Percentiles rank a stretch among this genome's conserved stretches.
Evolutionary conservation across 164 flowering plant genomes (phyloP).

Genomic region (Chimonanthus praecox): DNA sequence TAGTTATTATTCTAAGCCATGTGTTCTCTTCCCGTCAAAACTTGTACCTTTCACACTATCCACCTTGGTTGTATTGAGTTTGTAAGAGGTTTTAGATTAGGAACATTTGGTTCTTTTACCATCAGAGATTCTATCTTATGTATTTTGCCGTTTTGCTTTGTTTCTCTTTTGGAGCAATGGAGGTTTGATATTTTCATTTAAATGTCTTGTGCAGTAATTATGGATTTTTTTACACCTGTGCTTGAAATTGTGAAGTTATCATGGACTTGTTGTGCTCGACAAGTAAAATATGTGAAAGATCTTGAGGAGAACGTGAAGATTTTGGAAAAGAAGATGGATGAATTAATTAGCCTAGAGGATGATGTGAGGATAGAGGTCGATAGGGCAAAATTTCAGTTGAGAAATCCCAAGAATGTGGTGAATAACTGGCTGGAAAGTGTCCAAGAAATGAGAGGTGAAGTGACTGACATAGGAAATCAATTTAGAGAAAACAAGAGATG

Average conservation of each 20-base stretch:
- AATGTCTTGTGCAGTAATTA: background rate
- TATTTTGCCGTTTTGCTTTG: no score
- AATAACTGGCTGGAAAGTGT: background rate
- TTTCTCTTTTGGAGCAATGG: no score
- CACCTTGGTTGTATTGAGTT: no score
- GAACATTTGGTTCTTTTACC: no score
- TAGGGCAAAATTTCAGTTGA: background rate
- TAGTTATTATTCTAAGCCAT: no score
- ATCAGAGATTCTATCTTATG: no score
- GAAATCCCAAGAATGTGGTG: background rate
- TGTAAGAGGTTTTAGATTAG: no score
- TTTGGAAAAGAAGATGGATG: background rate
- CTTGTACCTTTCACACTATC: no score
- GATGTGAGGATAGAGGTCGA: background rate
- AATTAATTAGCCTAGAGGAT: background rate
- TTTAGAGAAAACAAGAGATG: background rate
- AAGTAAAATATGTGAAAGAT: background rate
- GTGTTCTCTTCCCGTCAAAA: no score
- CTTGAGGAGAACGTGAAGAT: background rate
- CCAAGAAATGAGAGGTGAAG: background rate
- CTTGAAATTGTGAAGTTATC: background rate
- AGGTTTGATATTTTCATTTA: no score
- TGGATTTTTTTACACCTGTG: background rate
- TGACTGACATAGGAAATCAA: background rate
- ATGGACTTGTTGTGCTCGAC: background rate